Base-by-base conservation (phyloP, 371 early-diverging fungal genomes). In the Nematocida parisii region DNA sequence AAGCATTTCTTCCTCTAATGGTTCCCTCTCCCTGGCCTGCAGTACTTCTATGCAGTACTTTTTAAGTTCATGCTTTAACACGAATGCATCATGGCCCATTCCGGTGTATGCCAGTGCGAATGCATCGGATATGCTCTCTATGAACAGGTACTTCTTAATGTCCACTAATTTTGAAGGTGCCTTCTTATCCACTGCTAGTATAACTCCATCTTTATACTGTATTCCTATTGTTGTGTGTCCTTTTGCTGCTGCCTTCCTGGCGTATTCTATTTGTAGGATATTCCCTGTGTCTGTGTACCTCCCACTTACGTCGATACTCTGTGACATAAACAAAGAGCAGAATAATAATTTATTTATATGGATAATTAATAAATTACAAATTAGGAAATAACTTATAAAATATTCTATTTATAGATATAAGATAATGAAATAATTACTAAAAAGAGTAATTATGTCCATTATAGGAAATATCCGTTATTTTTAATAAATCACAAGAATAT, bases 201-300 rank as follows among this genome's bases (percentile, higher is more conserved):
- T 96, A 73, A 94, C 91, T 64, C 96, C 97, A 83, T 95, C 95
- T 56, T 91, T 92, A 42, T 93, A 97, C 90, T 94, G 95, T 88
- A 99, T 94, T 57, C 96, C 97, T 74, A 99, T 92, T 84, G 92
- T 91, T 11, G 97, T 97, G 50, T 92, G 91, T 82, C 98, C 97
- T 82, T 92, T 91, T 72, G 91, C 89, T 18, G 97, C 97, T 24
- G 95, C 94, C 74, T 91, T 93, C 77, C 96, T 89, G 0, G 99
- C 98, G 88, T 99, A 93, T 89, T 96, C 95, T 82, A 97, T 95
- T 89, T 99, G 99, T 47, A 93, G 93, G 70, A 97, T 92, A 89
- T 97, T 95, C 82, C 99, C 99, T 55, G 94, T 94, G n/a, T 96
- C 94, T 77, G 97, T 95, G 90, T 97, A 99, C 66, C 97, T 97